Conservation (phyloP, 1,284 basidiomycete genomes). For the Ceratobasidium sp. region DNA sequence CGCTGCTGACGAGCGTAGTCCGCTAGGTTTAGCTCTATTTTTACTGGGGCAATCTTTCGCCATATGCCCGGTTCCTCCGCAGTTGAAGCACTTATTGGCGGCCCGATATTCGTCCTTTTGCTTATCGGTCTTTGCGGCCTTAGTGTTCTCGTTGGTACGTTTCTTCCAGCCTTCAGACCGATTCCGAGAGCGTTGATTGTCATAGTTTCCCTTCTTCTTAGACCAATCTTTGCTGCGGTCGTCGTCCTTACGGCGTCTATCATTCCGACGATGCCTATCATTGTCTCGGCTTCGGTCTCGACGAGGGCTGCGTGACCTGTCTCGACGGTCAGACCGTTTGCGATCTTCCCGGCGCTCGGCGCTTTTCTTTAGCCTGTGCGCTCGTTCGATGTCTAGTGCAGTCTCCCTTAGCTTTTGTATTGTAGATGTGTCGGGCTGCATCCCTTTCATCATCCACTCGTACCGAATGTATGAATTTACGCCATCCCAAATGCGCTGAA, state of each 20-base stretch:
- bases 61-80: slow-evolving; percentile 31
- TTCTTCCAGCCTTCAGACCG: neutral
- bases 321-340: neutral
- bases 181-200: neutral
- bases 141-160: neutral
- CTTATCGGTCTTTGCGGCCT: neutral
- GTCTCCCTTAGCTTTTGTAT: neutral
- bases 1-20: neutral
- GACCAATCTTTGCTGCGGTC: neutral
- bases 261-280: neutral
- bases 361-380: neutral
- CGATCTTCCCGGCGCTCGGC: neutral
- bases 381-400: neutral
- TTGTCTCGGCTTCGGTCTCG: no score
- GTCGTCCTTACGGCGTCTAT: neutral
- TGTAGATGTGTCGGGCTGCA: neutral
- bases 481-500: neutral
- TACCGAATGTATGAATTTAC: neutral
- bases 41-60: slow-evolving; percentile 34
- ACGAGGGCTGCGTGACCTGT: neutral
- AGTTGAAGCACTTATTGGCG: slow-evolving; percentile 42
- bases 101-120: slow-evolving; percentile 22
- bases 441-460: neutral
- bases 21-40: slow-evolving; percentile 2
- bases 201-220: neutral